Conservation (phyloP, 1,284 basidiomycete species). For the Moniliella sp. region DNA sequence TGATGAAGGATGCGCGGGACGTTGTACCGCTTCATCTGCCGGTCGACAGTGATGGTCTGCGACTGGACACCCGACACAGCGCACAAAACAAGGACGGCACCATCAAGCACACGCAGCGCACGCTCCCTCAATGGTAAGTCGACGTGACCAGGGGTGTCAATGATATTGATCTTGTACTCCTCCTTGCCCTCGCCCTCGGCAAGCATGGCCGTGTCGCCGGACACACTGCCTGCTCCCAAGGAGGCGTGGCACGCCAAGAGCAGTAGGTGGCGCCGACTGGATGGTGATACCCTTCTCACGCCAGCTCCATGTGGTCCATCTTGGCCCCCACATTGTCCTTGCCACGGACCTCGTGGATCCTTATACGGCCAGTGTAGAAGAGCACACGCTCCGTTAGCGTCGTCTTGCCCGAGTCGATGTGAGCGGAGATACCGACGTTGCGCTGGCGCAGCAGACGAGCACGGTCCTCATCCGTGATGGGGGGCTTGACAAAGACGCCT, state of each 20-base stretch:
- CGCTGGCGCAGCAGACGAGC: conserved; percentile 30
- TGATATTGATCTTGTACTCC: conserved; percentile 82
- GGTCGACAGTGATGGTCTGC: conserved; percentile 95
- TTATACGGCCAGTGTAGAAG: conserved; percentile 86
- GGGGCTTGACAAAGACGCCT: too few relatives aligned
- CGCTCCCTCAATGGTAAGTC: conserved; percentile 99
- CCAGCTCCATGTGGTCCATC: conserved; percentile 99
- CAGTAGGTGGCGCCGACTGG: conserved; percentile 96
- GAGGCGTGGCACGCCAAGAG: conserved; percentile 59
- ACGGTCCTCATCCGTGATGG: conserved; percentile 23
- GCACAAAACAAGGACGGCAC: conserved; percentile 84
- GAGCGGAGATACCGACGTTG: conserved; percentile 37
- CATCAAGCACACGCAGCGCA: conserved; percentile 82
- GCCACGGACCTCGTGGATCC: conserved; percentile 91
- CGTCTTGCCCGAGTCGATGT: conserved; percentile 78
- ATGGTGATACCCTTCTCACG: conserved; percentile 98
- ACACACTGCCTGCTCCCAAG: conserved; percentile 31
- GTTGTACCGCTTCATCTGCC: conserved; percentile 86
- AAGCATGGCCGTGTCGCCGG: conserved; percentile 32
- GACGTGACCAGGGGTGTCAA: conserved; percentile 97
- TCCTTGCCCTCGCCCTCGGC: conserved; percentile 43
- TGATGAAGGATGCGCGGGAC: conserved; percentile 95
- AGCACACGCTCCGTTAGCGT: conserved; percentile 92
- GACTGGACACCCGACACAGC: conserved; percentile 89
- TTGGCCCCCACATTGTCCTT: conserved; percentile 88